Conservation (phyloP, 768 basidiomycete genomes). For the Leccinum disarticulatum region DNA sequence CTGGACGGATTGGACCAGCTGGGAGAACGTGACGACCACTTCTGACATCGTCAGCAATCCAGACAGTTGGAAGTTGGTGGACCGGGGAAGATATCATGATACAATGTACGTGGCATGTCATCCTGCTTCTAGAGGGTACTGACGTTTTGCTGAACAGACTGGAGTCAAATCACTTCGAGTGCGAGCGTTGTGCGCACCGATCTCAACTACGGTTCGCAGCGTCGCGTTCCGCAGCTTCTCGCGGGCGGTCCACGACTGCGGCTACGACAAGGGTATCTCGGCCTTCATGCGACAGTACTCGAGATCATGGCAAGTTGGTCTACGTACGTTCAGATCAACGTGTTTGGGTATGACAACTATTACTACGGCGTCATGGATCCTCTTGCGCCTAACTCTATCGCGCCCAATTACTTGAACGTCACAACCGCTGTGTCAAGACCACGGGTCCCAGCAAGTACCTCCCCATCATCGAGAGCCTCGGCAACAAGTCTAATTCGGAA, state of each 20-base stretch:
- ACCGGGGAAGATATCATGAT: slow-evolving; percentile 49
- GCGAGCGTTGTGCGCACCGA: slow-evolving; percentile 18
- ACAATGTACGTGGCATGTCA: background rate
- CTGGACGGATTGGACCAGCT: slow-evolving; percentile 79
- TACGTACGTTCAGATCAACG: slow-evolving; percentile 84
- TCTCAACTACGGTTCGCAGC: background rate
- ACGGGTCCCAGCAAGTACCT: slow-evolving; percentile 77
- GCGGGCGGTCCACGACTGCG: slow-evolving; percentile 89
- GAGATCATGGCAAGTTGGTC: slow-evolving; percentile 93
- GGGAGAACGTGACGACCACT: slow-evolving; percentile 70
- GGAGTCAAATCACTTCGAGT: slow-evolving; percentile 57
- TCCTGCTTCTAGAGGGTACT: background rate
- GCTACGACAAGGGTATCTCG: slow-evolving; percentile 79
- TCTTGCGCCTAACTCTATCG: slow-evolving; percentile 81
- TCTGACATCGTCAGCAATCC: slow-evolving; percentile 47
- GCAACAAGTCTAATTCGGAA: slow-evolving; percentile 67
- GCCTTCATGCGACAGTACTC: slow-evolving; percentile 73
- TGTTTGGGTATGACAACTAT: slow-evolving; percentile 88
- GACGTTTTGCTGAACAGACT: slow-evolving; percentile 52
- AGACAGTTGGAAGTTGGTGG: slow-evolving; percentile 40
- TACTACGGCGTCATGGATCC: slow-evolving; percentile 91
- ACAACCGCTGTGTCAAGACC: slow-evolving; percentile 85
- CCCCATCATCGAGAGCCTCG: slow-evolving; percentile 73
- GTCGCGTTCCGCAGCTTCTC: background rate
- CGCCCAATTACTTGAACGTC: slow-evolving; percentile 86